Evolutionary conservation across 148 eudicot species (phyloP).

Genomic region (Linanthus parryae): DNA sequence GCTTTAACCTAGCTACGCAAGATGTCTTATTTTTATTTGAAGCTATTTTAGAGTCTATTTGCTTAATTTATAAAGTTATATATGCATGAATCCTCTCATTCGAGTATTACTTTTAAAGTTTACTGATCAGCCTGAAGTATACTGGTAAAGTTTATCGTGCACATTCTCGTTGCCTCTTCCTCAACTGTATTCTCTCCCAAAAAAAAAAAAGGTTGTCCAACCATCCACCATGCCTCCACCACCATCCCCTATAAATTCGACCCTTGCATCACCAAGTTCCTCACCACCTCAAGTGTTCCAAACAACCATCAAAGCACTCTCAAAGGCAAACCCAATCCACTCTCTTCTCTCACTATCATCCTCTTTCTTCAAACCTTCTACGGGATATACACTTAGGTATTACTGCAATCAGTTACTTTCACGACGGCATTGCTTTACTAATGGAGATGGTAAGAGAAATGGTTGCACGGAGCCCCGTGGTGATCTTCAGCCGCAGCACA

Average conservation of each 20-base stretch:
- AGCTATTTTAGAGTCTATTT: too few species aligned
- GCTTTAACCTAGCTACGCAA: too few species aligned
- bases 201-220: conserved; percentile 8
- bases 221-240: not conserved
- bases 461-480: conserved; percentile 28
- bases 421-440: not conserved
- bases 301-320: too few species aligned
- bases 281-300: not conserved
- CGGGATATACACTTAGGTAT: not conserved
- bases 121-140: not conserved
- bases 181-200: not conserved
- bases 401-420: not conserved
- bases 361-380: too few species aligned
- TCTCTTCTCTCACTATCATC: too few species aligned
- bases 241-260: conserved; percentile 4
- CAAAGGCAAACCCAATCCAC: too few species aligned
- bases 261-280: not conserved
- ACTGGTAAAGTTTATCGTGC: not conserved
- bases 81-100: too few species aligned
- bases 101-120: too few species aligned
- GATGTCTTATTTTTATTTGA: too few species aligned
- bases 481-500: conserved; percentile 44
- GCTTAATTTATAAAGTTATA: too few species aligned
- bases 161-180: not conserved
- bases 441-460: conserved; percentile 22